These are phyloP conservation scores for Mucuna pruriens DNA, from an alignment of 306 rosid genomes.

Conservation along the genomic window DNA sequence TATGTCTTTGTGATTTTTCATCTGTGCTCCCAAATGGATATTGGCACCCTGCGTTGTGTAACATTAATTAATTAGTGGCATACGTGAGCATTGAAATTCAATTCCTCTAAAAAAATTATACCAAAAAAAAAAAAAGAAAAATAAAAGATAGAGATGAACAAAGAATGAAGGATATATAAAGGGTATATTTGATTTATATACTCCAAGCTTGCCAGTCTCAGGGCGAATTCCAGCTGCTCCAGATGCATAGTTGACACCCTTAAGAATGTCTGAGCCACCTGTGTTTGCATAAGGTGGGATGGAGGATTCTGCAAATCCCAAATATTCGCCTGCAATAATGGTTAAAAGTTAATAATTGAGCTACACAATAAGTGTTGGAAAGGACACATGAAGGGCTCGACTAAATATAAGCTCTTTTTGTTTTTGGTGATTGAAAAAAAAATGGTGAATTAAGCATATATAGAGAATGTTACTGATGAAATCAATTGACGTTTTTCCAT, in stretches of 20 bases:
- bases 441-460: too few species aligned
- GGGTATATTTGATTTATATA: neutral
- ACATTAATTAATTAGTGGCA: neutral
- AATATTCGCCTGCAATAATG: slow-evolving; percentile 5
- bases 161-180: neutral
- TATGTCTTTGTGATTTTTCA: slow-evolving; percentile 39
- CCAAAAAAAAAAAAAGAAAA: neutral
- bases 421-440: too few species aligned
- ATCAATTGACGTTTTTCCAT: slow-evolving; percentile 44
- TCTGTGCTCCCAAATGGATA: slow-evolving; percentile 40
- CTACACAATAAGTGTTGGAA: neutral
- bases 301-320: slow-evolving; percentile 25
- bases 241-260: slow-evolving; percentile 51
- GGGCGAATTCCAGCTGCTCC: slow-evolving; percentile 37
- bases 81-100: neutral
- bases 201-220: neutral
- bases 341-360: neutral
- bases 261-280: slow-evolving; percentile 31
- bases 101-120: neutral
- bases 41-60: slow-evolving; percentile 47
- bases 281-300: slow-evolving; percentile 41
- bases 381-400: too few species aligned
- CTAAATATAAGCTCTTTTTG: too few species aligned
- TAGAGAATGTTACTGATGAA: neutral
- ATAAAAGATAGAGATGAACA: neutral